These are phyloP conservation scores for Trichosanthes cucumerina DNA, from an alignment of 306 rosid genomes.

Conservation along the genomic window DNA sequence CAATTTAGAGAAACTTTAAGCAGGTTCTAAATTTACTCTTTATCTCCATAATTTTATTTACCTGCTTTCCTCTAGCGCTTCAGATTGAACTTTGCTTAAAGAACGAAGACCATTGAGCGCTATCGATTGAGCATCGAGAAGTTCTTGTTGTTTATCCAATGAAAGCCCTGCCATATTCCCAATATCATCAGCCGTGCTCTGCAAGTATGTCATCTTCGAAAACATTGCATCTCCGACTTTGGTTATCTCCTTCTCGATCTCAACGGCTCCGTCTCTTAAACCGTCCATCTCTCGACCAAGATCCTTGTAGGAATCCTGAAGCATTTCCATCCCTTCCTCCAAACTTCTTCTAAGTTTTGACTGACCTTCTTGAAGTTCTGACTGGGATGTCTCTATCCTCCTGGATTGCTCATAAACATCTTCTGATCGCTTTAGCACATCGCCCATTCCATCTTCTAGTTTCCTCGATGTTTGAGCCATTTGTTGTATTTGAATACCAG, in stretches of 20 bases:
- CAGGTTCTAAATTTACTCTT: background rate
- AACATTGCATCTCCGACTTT: constrained; percentile 62
- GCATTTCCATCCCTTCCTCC: constrained; percentile 42
- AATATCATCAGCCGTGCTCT: constrained; percentile 64
- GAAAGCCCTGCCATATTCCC: constrained; percentile 60
- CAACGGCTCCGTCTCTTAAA: constrained; percentile 44
- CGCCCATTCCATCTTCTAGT: constrained; percentile 38
- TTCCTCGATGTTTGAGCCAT: constrained; percentile 37
- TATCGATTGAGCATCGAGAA: constrained; percentile 57
- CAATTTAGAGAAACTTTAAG: background rate
- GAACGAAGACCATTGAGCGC: constrained; percentile 48
- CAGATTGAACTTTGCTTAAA: constrained; percentile 45
- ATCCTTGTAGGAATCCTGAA: constrained; percentile 43
- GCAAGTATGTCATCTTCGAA: constrained; percentile 37
- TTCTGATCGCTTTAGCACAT: constrained; percentile 37
- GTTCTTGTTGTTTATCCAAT: constrained; percentile 61
- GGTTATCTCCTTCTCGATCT: constrained; percentile 44
- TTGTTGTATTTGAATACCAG: constrained; percentile 30
- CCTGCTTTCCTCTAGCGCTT: constrained; percentile 83
- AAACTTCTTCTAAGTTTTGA: constrained; percentile 39
- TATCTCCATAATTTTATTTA: constrained; percentile 4
- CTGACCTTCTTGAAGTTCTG: constrained; percentile 52
- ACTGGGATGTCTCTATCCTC: constrained; percentile 45
- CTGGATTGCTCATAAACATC: constrained; percentile 53
- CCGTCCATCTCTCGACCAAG: constrained; percentile 46